phyloP scores from a whole-genome alignment of 2,329 filamentous ascomycete genomes.

The Stachybotrys elegans region DNA sequence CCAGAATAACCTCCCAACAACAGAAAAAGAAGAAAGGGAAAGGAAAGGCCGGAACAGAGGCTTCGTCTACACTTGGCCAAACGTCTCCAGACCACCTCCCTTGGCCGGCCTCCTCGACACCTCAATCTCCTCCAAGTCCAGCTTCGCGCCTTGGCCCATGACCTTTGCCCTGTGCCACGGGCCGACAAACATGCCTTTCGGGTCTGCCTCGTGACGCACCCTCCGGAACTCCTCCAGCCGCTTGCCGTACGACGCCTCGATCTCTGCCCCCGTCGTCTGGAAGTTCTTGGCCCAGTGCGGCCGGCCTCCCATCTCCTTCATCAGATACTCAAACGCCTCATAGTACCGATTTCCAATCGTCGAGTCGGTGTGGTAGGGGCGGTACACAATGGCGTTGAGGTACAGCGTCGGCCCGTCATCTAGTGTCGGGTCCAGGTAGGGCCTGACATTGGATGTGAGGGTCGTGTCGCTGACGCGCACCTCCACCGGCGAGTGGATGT shows the following conservation, averaged over 20 bases:
- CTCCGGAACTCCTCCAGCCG: conserved; percentile 61
- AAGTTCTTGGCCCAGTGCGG: conserved; percentile 97
- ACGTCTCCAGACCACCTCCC: conserved; percentile 19
- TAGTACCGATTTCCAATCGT: conserved; percentile 76
- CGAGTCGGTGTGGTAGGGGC: conserved; percentile 73
- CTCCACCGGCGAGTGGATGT: conserved; percentile 86
- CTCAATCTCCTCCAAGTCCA: conserved; percentile 33
- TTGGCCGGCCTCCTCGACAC: conserved; percentile 16
- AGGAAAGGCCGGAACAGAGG: no score
- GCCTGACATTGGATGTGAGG: conserved; percentile 27
- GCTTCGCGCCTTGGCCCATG: conserved; percentile 28
- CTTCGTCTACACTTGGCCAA: conserved; percentile 9
- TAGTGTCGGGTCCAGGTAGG: conserved; percentile 65
- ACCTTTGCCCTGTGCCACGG: conserved; percentile 80
- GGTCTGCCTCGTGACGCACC: conserved; percentile 67
- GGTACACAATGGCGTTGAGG: conserved; percentile 84
- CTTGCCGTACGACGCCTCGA: conserved; percentile 65
- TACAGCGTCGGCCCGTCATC: conserved; percentile 71
- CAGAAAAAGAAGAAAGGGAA: no score
- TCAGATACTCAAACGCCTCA: conserved; percentile 84
- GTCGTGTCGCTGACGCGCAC: conserved; percentile 77
- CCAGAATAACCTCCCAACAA: no score
- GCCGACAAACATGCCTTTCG: conserved; percentile 82
- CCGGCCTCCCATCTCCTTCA: conserved; percentile 75
- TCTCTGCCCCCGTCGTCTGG: conserved; percentile 51